Evolutionary conservation across 2,329 filamentous ascomycete genomes (phyloP).

Genomic region (Byssothecium circinans): DNA sequence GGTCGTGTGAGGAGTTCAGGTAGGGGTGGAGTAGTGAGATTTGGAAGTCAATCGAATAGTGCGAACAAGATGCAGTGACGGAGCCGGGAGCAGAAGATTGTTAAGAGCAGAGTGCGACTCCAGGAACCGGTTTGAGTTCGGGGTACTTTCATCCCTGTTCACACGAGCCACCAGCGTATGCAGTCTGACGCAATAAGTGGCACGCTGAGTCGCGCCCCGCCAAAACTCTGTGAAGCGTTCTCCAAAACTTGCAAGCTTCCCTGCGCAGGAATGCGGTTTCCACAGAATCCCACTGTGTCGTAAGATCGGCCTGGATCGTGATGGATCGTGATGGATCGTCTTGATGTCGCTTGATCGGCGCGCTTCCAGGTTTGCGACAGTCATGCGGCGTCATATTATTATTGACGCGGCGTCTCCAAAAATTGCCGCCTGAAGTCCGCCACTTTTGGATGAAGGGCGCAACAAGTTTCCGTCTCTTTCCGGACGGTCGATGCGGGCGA

Average conservation of each 20-base stretch:
- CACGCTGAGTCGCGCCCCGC: constrained; percentile 27
- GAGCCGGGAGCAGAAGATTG: constrained; percentile 28
- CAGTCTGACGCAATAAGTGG: constrained; percentile 43
- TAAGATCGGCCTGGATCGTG: neutral
- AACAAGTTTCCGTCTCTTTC: constrained; percentile 1
- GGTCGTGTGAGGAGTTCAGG: neutral
- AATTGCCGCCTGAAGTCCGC: neutral
- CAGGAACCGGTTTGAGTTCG: constrained; percentile 43
- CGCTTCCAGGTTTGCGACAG: constrained; percentile 6
- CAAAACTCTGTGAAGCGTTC: constrained; percentile 19
- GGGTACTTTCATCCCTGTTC: constrained; percentile 34
- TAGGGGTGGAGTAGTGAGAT: constrained; percentile 10
- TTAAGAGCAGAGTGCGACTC: constrained; percentile 33
- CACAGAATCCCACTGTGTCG: constrained; percentile 4
- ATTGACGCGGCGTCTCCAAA: no score
- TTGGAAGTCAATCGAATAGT: constrained; percentile 7
- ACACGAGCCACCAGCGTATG: constrained; percentile 40
- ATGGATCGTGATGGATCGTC: no score
- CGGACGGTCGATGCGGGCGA: constrained; percentile 5
- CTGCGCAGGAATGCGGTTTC: constrained; percentile 18
- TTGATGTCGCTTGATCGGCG: no score
- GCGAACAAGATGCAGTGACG: constrained; percentile 19
- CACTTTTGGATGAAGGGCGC: constrained; percentile 2
- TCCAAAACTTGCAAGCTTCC: constrained; percentile 39
- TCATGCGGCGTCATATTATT: neutral